These are phyloP conservation scores for Phialocephala subalpina DNA, from an alignment of 2,329 filamentous ascomycete genomes.

Conservation along the genomic window DNA sequence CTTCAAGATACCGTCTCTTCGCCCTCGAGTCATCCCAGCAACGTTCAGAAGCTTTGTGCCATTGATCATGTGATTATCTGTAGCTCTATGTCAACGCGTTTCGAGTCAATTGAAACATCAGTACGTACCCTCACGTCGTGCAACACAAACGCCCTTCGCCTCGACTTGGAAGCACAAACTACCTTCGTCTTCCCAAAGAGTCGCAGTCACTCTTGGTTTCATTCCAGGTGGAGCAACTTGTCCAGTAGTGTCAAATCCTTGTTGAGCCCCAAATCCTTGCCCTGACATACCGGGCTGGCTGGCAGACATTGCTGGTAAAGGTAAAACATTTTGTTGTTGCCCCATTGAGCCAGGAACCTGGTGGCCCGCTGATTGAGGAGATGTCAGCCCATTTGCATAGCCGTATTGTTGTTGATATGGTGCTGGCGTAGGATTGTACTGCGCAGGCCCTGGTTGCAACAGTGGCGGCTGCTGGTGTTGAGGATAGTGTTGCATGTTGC, in stretches of 20 bases:
- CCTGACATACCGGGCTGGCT: constrained; percentile 57
- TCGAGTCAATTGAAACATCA: constrained; percentile 8
- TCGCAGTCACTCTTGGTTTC: constrained; percentile 96
- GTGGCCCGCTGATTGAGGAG: constrained; percentile 75
- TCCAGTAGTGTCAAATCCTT: constrained; percentile 81
- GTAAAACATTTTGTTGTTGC: constrained; percentile 70
- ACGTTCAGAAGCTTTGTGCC: constrained; percentile 97
- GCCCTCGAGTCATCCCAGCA: constrained; percentile 95
- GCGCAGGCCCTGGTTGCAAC: constrained; percentile 74
- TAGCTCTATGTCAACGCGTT: constrained; percentile 19
- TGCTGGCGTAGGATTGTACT: constrained; percentile 67
- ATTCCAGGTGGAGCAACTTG: constrained; percentile 92
- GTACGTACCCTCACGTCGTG: constrained; percentile 84
- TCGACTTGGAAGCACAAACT: constrained; percentile 98
- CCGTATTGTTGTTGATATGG: constrained; percentile 73
- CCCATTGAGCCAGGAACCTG: constrained; percentile 76
- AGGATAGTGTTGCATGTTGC: constrained; percentile 78
- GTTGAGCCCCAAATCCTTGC: constrained; percentile 57
- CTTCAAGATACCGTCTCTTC: constrained; percentile 95
- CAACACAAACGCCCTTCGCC: constrained; percentile 94
- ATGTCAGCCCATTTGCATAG: constrained; percentile 80
- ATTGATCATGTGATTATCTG: constrained; percentile 99
- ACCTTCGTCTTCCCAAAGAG: constrained; percentile 97
- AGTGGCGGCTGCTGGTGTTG: constrained; percentile 78
- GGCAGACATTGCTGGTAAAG: constrained; percentile 64